Evolutionary conservation across 129 eudicot genomes (phyloP).

Genomic region (Heracleum sosnowskyi): DNA sequence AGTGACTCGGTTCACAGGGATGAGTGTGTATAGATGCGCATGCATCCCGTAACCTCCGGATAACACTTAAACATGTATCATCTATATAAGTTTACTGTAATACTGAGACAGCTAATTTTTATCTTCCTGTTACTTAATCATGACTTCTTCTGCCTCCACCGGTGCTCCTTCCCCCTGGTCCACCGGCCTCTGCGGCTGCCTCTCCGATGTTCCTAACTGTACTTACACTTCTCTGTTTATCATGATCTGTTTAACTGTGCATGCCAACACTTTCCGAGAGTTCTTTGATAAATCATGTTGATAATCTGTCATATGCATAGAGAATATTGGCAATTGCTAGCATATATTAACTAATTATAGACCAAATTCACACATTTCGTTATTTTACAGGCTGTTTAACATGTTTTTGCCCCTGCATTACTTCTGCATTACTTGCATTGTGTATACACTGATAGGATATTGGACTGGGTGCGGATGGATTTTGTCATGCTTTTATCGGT

Average conservation of each 20-base stretch:
- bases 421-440: neutral
- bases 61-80: neutral
- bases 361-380: no score
- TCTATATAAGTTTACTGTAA: neutral
- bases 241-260: no score
- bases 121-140: neutral
- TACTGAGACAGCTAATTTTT: neutral
- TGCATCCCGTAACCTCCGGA: neutral
- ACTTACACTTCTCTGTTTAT: neutral
- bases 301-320: no score
- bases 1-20: neutral
- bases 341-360: no score
- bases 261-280: no score
- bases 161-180: neutral
- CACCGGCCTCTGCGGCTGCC: neutral
- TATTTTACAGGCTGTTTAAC: neutral
- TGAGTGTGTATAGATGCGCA: neutral
- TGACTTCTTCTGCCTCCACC: neutral
- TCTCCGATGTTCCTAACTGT: slow-evolving; percentile 1
- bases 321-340: no score
- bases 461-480: neutral
- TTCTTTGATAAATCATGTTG: no score
- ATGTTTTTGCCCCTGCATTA: slow-evolving; percentile 4
- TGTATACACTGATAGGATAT: neutral
- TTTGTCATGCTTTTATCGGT: neutral